These are phyloP conservation scores for Fraxinus greggii DNA, from an alignment of 305 asterid genomes.

Conservation along the genomic window DNA sequence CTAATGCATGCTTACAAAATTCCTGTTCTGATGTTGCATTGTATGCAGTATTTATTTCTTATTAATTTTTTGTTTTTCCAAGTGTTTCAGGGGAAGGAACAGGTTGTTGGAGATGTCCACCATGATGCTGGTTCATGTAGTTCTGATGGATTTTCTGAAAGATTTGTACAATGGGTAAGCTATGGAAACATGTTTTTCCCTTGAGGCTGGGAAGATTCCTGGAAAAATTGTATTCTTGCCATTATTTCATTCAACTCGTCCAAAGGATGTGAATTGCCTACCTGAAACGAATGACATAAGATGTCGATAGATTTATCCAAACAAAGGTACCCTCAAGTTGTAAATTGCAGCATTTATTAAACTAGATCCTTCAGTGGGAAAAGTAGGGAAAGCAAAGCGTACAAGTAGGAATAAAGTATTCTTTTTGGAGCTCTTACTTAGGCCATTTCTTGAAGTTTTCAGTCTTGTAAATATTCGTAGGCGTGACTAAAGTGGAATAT, in stretches of 20 bases:
- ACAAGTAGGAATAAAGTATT: slow-evolving; percentile 25
- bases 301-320: slow-evolving; percentile 20
- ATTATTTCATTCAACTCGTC: slow-evolving; percentile 35
- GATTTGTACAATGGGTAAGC: slow-evolving; percentile 67
- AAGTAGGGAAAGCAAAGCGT: not conserved
- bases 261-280: slow-evolving; percentile 57
- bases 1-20: not conserved
- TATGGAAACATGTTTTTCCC: slow-evolving; percentile 50
- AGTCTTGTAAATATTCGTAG: slow-evolving; percentile 33
- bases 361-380: not conserved
- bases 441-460: slow-evolving; percentile 15
- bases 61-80: not conserved
- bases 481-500: not conserved
- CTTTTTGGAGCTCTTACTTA: not conserved
- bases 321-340: slow-evolving; percentile 28
- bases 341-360: slow-evolving; percentile 39
- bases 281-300: slow-evolving; percentile 20
- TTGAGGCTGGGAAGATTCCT: slow-evolving; percentile 28
- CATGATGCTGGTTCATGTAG: slow-evolving; percentile 17
- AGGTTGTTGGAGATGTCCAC: slow-evolving; percentile 9
- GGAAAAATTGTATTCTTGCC: slow-evolving; percentile 12
- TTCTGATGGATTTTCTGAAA: slow-evolving; percentile 49
- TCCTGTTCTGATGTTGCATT: not conserved
- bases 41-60: not conserved
- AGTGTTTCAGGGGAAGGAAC: slow-evolving; percentile 49